Base-by-base conservation (phyloP, 2,329 filamentous ascomycete genomes). In the Colletotrichum sansevieriae region DNA sequence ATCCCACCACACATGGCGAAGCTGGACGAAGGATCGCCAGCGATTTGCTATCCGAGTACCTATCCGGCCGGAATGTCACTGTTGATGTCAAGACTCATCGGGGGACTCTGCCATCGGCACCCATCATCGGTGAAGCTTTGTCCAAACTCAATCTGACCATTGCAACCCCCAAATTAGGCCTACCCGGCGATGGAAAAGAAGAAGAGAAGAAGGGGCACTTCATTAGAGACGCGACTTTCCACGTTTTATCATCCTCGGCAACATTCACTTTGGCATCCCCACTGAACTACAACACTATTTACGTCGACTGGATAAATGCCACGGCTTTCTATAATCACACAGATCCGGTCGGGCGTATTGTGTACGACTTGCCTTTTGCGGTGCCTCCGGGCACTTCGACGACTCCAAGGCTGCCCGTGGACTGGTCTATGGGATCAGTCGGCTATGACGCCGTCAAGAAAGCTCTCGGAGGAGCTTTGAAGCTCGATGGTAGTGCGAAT, bases 41-140 rank as follows among this genome's bases (percentile, higher is more conserved):
- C 61, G 87, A 94, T 54, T 82, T 98, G 20, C 80, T 98, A 10
- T 97, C 94, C 2, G 89, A 93, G 73, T 98, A 96, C 75, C 83
- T 98, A 11, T 98, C 95, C 3, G 94, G 94, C 9, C 90, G 87
- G 77, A 98, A 98, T 80, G 94, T 92, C 1, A 94, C 89, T 20
- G 80, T 98, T 51, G 92, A 90, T 0, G 79, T 97, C 10, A 88
- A 88, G 76, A 87, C 91, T 2, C 92, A 97, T 76, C 82, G 87
- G 55, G 83, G 84, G 49, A 93, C 90, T 56, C 89, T 98, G 59
- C 95, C 96, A 3, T 81, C 86, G 1, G 87, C 93, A 59, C 94
- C 93, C 0, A 77, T 84, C 4, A 83, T 98, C 4, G 93, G 94
- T 56, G 82, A 90, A 72, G 90, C 92, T 1, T 85, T 98, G 3